Conservation (phyloP, 1,139 yeast genomes). For the Kodamaea ohmeri region DNA sequence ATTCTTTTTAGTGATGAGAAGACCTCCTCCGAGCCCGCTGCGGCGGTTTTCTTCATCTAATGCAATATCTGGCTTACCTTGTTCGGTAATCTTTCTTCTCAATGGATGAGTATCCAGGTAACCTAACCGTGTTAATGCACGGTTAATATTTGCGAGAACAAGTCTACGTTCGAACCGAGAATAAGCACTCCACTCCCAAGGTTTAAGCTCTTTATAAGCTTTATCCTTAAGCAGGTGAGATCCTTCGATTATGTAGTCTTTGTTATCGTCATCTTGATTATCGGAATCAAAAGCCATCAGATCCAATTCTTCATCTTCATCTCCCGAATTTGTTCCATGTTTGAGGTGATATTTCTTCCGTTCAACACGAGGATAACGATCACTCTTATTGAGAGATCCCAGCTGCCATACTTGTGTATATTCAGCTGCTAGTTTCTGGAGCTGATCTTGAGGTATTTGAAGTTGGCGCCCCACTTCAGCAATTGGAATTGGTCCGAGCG, state of each 20-base stretch:
- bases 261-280: constrained; percentile 11
- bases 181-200: constrained; percentile 39
- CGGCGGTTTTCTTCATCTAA: constrained; percentile 13
- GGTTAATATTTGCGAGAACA: constrained; percentile 34
- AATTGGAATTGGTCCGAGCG: constrained; percentile 40
- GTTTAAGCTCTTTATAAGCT: constrained; percentile 41
- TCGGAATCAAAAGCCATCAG: constrained; percentile 14
- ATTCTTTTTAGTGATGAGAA: constrained; percentile 15
- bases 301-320: constrained; percentile 15
- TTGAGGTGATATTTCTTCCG: constrained; percentile 13
- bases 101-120: constrained; percentile 47
- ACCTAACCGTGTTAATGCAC: constrained; percentile 44
- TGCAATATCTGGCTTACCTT: constrained; percentile 9
- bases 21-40: constrained; percentile 24
- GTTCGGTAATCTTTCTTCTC: constrained; percentile 34
- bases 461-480: constrained; percentile 14
- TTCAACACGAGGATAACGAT: constrained; percentile 28
- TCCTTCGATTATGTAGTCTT: constrained; percentile 8
- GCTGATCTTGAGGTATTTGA: constrained; percentile 11
- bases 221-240: constrained; percentile 38
- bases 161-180: constrained; percentile 32
- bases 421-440: constrained; percentile 11
- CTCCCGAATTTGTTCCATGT: constrained; percentile 6
- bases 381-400: constrained; percentile 33
- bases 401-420: constrained; percentile 34